A percentile compares a stretch with the other conserved stretches of the same genome.
Conservation (phyloP, 2,329 filamentous ascomycete species). For the Ophioceras dolichostomum region DNA sequence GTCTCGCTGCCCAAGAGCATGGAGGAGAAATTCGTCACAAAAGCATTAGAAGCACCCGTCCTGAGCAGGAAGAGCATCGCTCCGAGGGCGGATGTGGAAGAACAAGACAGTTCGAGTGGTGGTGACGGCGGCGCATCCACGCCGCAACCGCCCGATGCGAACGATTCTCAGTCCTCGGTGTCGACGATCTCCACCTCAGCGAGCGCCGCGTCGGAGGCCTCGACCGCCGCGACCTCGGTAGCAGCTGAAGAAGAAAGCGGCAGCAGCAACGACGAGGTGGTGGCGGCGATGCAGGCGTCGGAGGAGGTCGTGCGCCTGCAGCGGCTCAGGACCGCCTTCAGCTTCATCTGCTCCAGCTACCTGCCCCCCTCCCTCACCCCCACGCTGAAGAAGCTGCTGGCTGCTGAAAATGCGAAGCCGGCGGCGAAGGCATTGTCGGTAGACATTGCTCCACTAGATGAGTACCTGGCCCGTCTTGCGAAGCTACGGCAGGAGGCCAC, state of each 20-base stretch:
- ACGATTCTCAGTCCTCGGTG: slow-evolving; percentile 29
- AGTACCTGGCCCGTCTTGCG: slow-evolving; percentile 54
- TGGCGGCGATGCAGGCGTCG: slow-evolving; percentile 31
- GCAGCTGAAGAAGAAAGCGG: not conserved
- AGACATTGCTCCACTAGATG: slow-evolving; percentile 60
- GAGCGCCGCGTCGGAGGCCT: slow-evolving; percentile 24
- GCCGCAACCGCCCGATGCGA: slow-evolving; percentile 17
- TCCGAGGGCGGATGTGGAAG: slow-evolving; percentile 3
- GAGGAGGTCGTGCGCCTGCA: slow-evolving; percentile 44
- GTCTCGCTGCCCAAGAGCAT: slow-evolving; percentile 70
- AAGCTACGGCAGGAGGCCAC: slow-evolving; percentile 59
- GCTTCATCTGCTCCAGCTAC: slow-evolving; percentile 53
- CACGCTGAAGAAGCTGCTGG: slow-evolving; percentile 27
- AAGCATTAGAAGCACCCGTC: slow-evolving; percentile 64
- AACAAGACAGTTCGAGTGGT: too few species aligned
- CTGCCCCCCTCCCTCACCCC: slow-evolving; percentile 31
- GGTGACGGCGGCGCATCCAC: not conserved
- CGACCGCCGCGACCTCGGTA: slow-evolving; percentile 32
- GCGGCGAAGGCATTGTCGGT: slow-evolving; percentile 20
- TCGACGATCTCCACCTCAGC: slow-evolving; percentile 21
- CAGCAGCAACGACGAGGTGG: slow-evolving; percentile 12
- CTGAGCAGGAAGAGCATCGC: slow-evolving; percentile 41
- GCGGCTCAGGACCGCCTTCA: slow-evolving; percentile 49
- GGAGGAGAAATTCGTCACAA: slow-evolving; percentile 73
- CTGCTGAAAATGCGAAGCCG: slow-evolving; percentile 6